A percentile compares a stretch with the other conserved stretches of the same genome.
phyloP scores from a whole-genome alignment of 192 early-diverging fungal genomes.

The Gonapodya sp. region DNA sequence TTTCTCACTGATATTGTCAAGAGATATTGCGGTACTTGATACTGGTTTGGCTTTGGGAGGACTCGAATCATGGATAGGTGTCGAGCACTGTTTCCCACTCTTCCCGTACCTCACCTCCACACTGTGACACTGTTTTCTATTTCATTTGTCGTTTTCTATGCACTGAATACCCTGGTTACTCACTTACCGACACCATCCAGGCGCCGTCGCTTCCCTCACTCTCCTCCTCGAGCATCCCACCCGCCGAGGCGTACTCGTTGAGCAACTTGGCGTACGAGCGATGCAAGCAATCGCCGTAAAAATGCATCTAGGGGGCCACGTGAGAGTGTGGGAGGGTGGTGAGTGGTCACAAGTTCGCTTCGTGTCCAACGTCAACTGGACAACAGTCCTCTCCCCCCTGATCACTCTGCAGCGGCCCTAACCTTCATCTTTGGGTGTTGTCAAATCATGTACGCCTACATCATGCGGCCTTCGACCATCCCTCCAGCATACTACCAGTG shows the following conservation, averaged over 20 bases:
- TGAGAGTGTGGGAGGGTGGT: neutral
- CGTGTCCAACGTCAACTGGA: too few relatives aligned
- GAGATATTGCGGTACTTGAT: too few relatives aligned
- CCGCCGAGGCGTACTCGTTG: neutral
- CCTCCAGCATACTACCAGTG: constrained; percentile 6
- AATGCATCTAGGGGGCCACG: neutral
- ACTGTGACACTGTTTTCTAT: too few relatives aligned
- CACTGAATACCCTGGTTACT: too few relatives aligned
- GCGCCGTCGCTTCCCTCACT: neutral
- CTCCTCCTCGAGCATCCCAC: neutral
- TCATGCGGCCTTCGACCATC: constrained; percentile 4
- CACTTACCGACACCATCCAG: neutral
- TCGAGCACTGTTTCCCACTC: neutral
- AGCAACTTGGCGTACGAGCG: neutral
- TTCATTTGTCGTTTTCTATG: too few relatives aligned
- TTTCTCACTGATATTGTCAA: too few relatives aligned
- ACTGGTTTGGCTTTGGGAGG: too few relatives aligned
- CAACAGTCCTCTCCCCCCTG: neutral
- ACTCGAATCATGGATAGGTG: too few relatives aligned
- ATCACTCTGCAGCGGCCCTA: neutral
- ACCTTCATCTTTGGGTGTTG: neutral
- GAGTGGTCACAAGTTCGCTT: too few relatives aligned
- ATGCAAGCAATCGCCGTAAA: neutral
- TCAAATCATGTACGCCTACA: constrained; percentile 12
- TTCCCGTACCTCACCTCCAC: neutral